Base-by-base conservation (phyloP, 2,329 filamentous ascomycete species). In the Sclerotinia borealis region DNA sequence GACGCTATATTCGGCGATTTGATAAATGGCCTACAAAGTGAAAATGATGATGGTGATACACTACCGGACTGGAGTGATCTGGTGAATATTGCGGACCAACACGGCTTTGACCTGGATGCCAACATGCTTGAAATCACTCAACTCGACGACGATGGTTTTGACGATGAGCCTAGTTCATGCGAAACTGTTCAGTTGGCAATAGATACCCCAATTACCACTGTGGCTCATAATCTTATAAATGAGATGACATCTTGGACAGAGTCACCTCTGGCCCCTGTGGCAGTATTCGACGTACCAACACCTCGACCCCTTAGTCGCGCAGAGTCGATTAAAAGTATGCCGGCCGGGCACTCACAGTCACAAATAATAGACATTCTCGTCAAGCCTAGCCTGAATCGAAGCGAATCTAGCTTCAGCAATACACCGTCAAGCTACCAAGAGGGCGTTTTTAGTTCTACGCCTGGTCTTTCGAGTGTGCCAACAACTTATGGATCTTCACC, bases 371-470 rank as follows among this genome's bases (percentile, higher is more conserved):
- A 56, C 9, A 62, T 62, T 15, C 4, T 47, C 19, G 17, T 45
- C 29, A 62, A 56, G 2, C 25, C 39, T 37, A 48, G 17, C 31
- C 17, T 15, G 10, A 22, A 10, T 37, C 27, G 31, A 25, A 45
- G 27, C 29, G n/a, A 61, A 15, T 56, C 11, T 48, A 56, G 43
- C 19, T 8, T 27, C 13, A 43, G 13, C 39, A 61, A 52, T 25
- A 54, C 17, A 37, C 15, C 41, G 9, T 56, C 41, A 22, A 62
- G 59, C 50, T 62, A 34, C 31, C 49, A 64, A 41, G 63, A 64
- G 15, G 45, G 59, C 17, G 50, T 62, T 37, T 64, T 64, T 19
- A 47, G 59, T 22, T 62, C 63, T 13, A 54, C 36, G 15, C 51
- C 63, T 2, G 31, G 27, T 5, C 37, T 22, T 31, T 63, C 61